Percentiles rank a stretch among this genome's conserved stretches.
Conservation (phyloP, 768 basidiomycete species). For the Exidia glandulosa region DNA sequence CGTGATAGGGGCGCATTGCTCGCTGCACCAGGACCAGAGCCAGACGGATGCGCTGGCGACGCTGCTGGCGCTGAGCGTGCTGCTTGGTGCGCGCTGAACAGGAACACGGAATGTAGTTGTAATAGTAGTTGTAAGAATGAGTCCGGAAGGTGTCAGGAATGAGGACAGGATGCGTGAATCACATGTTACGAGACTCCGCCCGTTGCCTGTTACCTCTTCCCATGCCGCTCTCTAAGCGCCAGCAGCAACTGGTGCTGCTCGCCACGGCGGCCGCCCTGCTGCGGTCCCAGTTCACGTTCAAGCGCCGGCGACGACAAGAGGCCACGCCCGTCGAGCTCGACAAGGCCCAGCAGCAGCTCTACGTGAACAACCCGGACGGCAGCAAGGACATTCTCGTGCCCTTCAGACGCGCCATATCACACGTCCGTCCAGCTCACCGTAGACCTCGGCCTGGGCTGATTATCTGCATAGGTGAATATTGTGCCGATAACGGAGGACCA, state of each 20-base stretch:
- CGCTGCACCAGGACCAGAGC: not conserved
- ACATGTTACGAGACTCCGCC: too few species aligned
- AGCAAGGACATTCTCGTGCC: slow-evolving; percentile 57
- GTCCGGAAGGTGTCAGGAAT: too few species aligned
- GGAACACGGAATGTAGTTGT: too few species aligned
- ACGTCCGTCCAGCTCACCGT: slow-evolving; percentile 30
- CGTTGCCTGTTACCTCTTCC: too few species aligned
- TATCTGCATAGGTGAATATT: slow-evolving; percentile 27
- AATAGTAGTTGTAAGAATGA: too few species aligned
- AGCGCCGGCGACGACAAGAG: not conserved
- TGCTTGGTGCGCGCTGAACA: too few species aligned
- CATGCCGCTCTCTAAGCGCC: too few species aligned
- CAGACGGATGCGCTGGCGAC: not conserved
- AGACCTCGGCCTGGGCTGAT: not conserved
- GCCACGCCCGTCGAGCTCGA: slow-evolving; percentile 9
- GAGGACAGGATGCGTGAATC: too few species aligned
- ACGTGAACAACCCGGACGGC: slow-evolving; percentile 46
- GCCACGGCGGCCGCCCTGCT: not conserved
- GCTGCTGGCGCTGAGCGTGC: not conserved
- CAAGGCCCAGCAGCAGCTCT: slow-evolving; percentile 47
- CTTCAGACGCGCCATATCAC: slow-evolving; percentile 49
- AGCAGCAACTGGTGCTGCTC: not conserved
- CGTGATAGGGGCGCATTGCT: not conserved
- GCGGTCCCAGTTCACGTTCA: not conserved
- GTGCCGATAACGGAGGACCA: slow-evolving; percentile 37